Evolutionary conservation across 768 basidiomycete genomes (phyloP), one percentile per base, ranked within the genome.

Genomic region (Kwoniella mangroviensis): DNA sequence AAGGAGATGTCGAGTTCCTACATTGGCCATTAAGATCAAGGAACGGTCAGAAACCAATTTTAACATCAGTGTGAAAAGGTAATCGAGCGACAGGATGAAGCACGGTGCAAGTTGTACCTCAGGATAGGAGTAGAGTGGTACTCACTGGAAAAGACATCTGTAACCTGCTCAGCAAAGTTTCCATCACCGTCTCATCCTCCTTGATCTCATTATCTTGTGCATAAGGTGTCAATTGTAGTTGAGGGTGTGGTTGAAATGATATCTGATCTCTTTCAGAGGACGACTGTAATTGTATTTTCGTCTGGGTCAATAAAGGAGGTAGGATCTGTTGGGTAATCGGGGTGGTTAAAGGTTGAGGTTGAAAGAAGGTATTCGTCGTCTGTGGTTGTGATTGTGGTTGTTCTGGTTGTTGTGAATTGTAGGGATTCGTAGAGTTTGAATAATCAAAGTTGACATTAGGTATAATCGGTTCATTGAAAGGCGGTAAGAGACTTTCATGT

Each of bases 211-310:
- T 34, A 6, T 34, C 34, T 34, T 34, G 34, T 7, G 6, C 34
- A 34, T 34, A 34, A 34, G 34, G 34, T 34, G 34, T 34, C 34
- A 7, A 34, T 7, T 34, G 4, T 34, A 34, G 5, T 34, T 34
- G 34, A 34, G 34, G 34, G 34, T 34, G 34, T 17, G 58, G 17
- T 10, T 60, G 58, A 45, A 42, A 42, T 11, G 2, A 51, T 21
- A 56, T 51, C 51, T 54, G 55, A n/a, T 70, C 74, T 28, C 77
- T 61, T 49, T 75, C 77, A 17, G 75, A 67, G 13, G 70, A 67
- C 11, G 70, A 72, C 55, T 76, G 70, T 40, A 24, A 49, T 42
- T 76, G 73, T 4, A 69, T 43, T 42, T 74, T 64, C 17, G 63
- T 40, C 10, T 59, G 22, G 2, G 64, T 15, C 21, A 73, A 34